Evolutionary conservation across 2,329 filamentous ascomycete species (phyloP), one percentile per base, ranked within the genome.

Genomic region (Verticillium nonalfalfae): DNA sequence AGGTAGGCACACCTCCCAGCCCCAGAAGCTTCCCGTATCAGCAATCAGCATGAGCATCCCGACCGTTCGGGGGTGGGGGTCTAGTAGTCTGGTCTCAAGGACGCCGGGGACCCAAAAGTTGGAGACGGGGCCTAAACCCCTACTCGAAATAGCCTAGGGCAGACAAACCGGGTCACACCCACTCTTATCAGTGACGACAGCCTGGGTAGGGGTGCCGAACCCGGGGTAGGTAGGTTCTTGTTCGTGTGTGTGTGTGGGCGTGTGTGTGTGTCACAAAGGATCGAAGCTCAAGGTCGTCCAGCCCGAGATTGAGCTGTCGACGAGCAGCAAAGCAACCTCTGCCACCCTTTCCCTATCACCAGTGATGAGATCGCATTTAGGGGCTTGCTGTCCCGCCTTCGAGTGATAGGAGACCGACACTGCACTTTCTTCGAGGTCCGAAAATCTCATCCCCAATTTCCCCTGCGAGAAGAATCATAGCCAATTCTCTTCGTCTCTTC

Each of bases 121-220:
- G 45, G 45, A 26, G 45, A 52, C 11, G n/a, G 45, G 45, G 45
- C 15, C 45, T n/a, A 45, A 52, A n/a, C 45, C 45, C 45, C 45
- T 52, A 18, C 45, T 52, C 7, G 18, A 52, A 52, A 21, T 18
- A 52, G 45, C 45, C 45, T 52, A 52, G 45, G 45, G 45, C 39
- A n/a, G 45, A 52, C 45, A 10, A 36, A 52, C 18, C 45, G 45
- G 26, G 45, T 18, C 45, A 52, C 18, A 52, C 45, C 45, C n/a
- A 21, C 45, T 21, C 45, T 52, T 52, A 52, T 52, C 45, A 52
- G 45, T 52, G 45, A 52, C 68, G 14, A 71, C 69, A 15, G 70
- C 61, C 35, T 70, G 63, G 7, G 69, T 69, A 6, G 69, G 69
- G 69, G 70, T 70, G 31, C 66, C 68, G 67, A 71, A 70, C 35